Percentiles rank a stretch among this genome's conserved stretches.
Conservation (phyloP, 805 yeast genomes). For the Wickerhamiella shivajii region DNA sequence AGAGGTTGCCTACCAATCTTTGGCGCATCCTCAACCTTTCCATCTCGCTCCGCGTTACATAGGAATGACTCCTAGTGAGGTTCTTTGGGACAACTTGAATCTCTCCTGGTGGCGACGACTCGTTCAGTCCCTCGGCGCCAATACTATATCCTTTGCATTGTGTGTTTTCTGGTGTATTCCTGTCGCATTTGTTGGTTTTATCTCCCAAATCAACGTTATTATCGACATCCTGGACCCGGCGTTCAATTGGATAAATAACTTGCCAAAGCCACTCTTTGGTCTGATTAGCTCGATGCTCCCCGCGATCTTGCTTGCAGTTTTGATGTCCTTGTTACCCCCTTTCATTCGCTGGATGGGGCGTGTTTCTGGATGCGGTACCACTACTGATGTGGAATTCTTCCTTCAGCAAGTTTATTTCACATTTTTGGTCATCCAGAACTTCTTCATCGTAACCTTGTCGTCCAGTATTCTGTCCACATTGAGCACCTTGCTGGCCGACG, state of each 20-base stretch:
- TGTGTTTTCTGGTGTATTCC: conserved; percentile 93
- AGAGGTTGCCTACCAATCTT: conserved; percentile 73
- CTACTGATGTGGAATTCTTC: conserved; percentile 59
- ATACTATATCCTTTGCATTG: conserved; percentile 42
- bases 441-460: conserved; percentile 67
- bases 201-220: conserved; percentile 67
- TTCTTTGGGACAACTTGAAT: conserved; percentile 68
- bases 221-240: conserved; percentile 7
- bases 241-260: conserved; percentile 51
- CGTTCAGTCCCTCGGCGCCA: conserved; percentile 42
- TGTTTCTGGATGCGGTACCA: conserved; percentile 54
- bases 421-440: conserved; percentile 81
- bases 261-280: conserved; percentile 64
- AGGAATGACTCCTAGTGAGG: conserved; percentile 66
- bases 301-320: conserved; percentile 58
- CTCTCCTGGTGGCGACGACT: conserved; percentile 43
- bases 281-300: conserved; percentile 80
- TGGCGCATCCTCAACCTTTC: conserved; percentile 33
- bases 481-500: conserved; percentile 56
- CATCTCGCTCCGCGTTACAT: conserved; percentile 35
- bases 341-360: conserved; percentile 66
- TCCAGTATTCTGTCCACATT: conserved; percentile 72
- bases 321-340: conserved; percentile 80
- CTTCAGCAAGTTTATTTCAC: conserved; percentile 84
- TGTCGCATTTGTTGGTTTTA: conserved; percentile 91